Conservation (phyloP, 2,329 filamentous ascomycete genomes). For the Amauroascus verrucosus region DNA sequence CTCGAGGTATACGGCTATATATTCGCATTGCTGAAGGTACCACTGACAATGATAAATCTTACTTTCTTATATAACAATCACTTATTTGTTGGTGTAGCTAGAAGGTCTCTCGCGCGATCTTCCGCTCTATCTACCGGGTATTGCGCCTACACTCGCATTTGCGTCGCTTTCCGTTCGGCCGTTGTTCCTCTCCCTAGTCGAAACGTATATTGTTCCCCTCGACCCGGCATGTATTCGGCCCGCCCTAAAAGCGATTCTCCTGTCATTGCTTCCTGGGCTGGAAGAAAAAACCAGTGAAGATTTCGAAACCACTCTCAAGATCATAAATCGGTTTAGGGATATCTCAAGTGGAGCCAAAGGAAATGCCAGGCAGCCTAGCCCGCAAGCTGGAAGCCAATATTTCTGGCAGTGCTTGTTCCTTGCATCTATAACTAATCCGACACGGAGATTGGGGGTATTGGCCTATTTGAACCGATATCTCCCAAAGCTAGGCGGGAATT, state of each 20-base stretch:
- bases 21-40: conserved; percentile 69
- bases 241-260: conserved; percentile 77
- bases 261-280: conserved; percentile 79
- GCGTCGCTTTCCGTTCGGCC: conserved; percentile 85
- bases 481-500: conserved; percentile 53
- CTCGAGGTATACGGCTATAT: conserved; percentile 88
- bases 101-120: conserved; percentile 74
- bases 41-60: conserved; percentile 19
- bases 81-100: conserved; percentile 30
- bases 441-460: conserved; percentile 71
- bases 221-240: conserved; percentile 64
- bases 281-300: conserved; percentile 97
- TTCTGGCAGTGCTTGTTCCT: conserved; percentile 99
- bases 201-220: conserved; percentile 65
- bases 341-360: conserved; percentile 34
- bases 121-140: conserved; percentile 76
- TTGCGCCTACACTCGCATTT: conserved; percentile 83
- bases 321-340: conserved; percentile 67
- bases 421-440: conserved; percentile 80
- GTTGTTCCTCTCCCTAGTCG: conserved; percentile 72
- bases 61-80: neutral
- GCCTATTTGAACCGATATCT: conserved; percentile 74
- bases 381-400: conserved; percentile 59
- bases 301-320: conserved; percentile 73
- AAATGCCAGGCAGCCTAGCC: conserved; percentile 33